These are phyloP conservation scores for Cyclotella atomus DNA, from an alignment of 108 stramenopile genomes.

Conservation along the genomic window DNA sequence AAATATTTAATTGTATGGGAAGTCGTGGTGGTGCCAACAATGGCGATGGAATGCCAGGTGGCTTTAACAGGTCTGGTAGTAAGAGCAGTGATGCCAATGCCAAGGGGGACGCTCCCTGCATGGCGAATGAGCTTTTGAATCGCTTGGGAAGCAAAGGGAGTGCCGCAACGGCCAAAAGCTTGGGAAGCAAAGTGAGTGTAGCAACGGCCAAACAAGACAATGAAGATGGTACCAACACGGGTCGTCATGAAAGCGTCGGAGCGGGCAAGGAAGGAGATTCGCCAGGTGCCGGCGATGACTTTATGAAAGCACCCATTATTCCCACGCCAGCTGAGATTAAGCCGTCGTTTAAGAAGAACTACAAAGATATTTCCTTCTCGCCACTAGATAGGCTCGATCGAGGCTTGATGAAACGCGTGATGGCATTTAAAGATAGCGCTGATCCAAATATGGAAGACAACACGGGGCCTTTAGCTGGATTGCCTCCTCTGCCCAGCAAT, in stretches of 20 bases:
- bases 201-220: background rate
- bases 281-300: background rate
- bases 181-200: background rate
- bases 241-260: background rate
- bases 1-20: background rate
- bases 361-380: conserved; percentile 10
- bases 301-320: background rate
- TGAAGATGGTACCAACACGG: background rate
- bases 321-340: background rate
- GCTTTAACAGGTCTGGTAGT: background rate
- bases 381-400: background rate
- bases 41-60: background rate
- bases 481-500: conserved; percentile 4
- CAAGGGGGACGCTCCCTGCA: background rate
- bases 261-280: background rate
- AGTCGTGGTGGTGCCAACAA: background rate
- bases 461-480: too few species aligned
- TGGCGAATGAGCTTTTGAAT: background rate
- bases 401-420: conserved; percentile 5
- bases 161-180: background rate
- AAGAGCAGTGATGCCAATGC: background rate
- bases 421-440: conserved; percentile 1
- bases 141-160: background rate
- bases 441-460: background rate
- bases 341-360: background rate